Evolutionary conservation across 1,284 basidiomycete species (phyloP).

Genomic region (Ganoderma sinense): DNA sequence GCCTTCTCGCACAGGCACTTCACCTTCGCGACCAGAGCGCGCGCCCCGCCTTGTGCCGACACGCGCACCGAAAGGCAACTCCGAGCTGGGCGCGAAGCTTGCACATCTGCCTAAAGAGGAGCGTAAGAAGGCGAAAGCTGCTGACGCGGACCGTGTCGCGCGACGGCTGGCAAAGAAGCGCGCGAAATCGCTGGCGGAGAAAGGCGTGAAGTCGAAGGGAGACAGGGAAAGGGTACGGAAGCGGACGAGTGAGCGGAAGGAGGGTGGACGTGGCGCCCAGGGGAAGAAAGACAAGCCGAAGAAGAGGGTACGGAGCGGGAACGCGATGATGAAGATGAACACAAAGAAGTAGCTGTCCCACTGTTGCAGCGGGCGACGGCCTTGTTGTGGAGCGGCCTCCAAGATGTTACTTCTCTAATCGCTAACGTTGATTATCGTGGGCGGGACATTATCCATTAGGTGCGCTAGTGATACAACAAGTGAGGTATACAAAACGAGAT

Average conservation of each 20-base stretch:
- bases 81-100: conserved; percentile 79
- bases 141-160: conserved; percentile 81
- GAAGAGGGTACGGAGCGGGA: conserved; percentile 65
- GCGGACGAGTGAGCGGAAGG: conserved; percentile 47
- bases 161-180: conserved; percentile 91
- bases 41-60: conserved; percentile 28
- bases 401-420: neutral
- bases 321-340: conserved; percentile 62
- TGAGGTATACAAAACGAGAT: conserved; percentile 24
- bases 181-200: conserved; percentile 63
- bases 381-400: neutral
- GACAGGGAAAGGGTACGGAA: conserved; percentile 58
- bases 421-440: neutral
- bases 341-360: conserved; percentile 55
- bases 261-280: conserved; percentile 15
- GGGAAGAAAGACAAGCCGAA: conserved; percentile 45
- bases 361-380: neutral
- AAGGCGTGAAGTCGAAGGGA: conserved; percentile 47
- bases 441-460: neutral
- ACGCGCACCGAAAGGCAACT: conserved; percentile 78
- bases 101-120: conserved; percentile 84
- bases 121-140: conserved; percentile 82
- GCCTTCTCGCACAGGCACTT: conserved; percentile 13
- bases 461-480: conserved; percentile 31
- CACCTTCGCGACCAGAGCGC: neutral